A percentile compares a stretch with the other conserved stretches of the same genome.
Conservation (phyloP, 495 filamentous ascomycete genomes). For the Trichocladium uniseriatum region DNA sequence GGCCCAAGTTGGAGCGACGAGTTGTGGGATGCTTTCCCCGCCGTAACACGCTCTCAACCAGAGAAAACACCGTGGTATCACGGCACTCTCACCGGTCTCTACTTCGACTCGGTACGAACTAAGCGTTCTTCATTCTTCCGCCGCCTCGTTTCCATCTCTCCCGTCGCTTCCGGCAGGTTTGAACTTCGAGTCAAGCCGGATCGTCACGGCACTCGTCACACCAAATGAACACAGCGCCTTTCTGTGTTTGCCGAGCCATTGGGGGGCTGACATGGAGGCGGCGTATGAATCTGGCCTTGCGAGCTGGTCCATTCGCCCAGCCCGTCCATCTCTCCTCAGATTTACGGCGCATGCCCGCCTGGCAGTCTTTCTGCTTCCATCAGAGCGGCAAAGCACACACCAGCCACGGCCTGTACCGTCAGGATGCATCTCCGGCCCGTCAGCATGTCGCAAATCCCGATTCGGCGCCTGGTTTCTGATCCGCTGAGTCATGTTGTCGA, state of each 20-base stretch:
- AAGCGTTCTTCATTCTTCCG: not conserved
- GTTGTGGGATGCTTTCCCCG: too few relatives aligned
- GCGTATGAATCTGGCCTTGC: conserved; percentile 7
- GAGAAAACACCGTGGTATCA: not conserved
- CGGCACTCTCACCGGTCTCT: not conserved
- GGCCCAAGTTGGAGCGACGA: not conserved
- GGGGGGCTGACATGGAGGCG: conserved; percentile 2
- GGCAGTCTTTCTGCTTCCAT: not conserved
- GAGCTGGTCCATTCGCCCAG: not conserved
- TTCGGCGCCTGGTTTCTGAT: not conserved
- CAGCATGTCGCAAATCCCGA: not conserved
- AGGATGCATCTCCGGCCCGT: not conserved
- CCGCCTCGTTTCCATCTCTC: not conserved
- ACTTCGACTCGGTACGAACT: not conserved
- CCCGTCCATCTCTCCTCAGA: not conserved
- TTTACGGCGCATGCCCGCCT: not conserved
- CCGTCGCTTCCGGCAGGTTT: not conserved
- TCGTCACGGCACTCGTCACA: not conserved
- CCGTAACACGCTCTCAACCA: not conserved
- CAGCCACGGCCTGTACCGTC: not conserved
- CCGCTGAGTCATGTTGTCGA: not conserved
- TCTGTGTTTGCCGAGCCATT: not conserved
- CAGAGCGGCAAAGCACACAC: conserved; percentile 9
- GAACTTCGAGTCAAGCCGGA: not conserved
- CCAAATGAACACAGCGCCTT: not conserved